Evolutionary conservation across 208 protist genomes (phyloP).

Genomic region (Acanthamoeba healyi): DNA sequence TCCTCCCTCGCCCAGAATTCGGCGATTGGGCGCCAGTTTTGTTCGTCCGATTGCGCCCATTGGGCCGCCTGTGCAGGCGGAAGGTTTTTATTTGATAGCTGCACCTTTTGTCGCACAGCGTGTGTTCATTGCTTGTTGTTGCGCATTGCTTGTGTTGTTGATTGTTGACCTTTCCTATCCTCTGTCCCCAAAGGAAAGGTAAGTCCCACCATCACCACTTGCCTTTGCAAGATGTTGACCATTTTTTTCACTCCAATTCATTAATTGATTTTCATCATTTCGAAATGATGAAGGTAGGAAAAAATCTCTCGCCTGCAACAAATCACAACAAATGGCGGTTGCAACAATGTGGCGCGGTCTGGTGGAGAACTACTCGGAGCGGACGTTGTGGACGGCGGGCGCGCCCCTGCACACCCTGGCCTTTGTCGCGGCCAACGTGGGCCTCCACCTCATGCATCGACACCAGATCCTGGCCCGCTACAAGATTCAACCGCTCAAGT

Average conservation of each 20-base stretch:
- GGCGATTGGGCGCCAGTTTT: neutral
- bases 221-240: too few relatives aligned
- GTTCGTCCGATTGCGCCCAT: neutral
- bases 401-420: neutral
- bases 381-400: neutral
- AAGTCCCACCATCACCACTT: too few relatives aligned
- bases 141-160: too few relatives aligned
- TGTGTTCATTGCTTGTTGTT: too few relatives aligned
- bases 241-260: too few relatives aligned
- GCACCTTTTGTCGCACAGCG: too few relatives aligned
- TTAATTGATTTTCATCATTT: too few relatives aligned
- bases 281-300: too few relatives aligned
- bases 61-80: neutral
- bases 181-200: too few relatives aligned
- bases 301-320: too few relatives aligned
- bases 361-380: slow-evolving; percentile 6
- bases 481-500: slow-evolving; percentile 56
- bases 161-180: too few relatives aligned
- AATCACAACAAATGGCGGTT: too few relatives aligned
- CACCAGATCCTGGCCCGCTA: slow-evolving; percentile 4
- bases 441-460: slow-evolving; percentile 30
- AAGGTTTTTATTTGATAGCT: neutral
- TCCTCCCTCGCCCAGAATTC: neutral
- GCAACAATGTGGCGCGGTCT: neutral
- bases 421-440: slow-evolving; percentile 5